These are phyloP conservation scores for Cadophora sp. DNA, from an alignment of 2,329 filamentous ascomycete species.

Conservation along the genomic window DNA sequence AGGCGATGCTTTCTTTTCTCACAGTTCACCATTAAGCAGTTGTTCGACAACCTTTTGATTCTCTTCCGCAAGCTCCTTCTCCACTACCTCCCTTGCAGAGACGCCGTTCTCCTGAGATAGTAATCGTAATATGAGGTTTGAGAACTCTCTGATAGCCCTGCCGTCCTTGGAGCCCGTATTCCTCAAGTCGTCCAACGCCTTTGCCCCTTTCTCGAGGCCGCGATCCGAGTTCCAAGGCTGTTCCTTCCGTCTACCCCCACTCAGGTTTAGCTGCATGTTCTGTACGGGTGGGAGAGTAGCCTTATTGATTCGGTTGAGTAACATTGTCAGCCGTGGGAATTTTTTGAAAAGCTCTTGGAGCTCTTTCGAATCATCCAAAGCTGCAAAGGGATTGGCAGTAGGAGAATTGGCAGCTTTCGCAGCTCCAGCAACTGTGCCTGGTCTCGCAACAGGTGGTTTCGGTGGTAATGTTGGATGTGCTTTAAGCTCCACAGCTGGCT, in stretches of 20 bases:
- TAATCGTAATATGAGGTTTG: constrained; percentile 60
- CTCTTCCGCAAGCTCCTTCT: constrained; percentile 52
- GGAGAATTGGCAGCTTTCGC: constrained; percentile 11
- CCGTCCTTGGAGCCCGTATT: constrained; percentile 59
- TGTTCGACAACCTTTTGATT: constrained; percentile 57
- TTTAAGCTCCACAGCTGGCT: constrained; percentile 24
- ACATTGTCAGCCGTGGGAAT: constrained; percentile 57
- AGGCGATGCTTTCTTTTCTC: neutral
- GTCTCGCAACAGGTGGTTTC: constrained; percentile 18
- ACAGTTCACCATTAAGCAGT: constrained; percentile 53
- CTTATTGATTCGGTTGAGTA: constrained; percentile 56
- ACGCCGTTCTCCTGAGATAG: constrained; percentile 45
- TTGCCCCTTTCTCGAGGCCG: constrained; percentile 62
- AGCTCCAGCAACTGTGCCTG: constrained; percentile 38
- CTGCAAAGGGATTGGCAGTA: constrained; percentile 47
- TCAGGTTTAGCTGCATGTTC: constrained; percentile 3
- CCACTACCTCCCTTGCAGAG: constrained; percentile 49
- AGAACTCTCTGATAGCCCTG: constrained; percentile 66
- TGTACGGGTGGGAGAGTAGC: constrained; percentile 54
- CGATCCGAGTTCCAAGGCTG: constrained; percentile 62
- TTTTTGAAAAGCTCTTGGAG: constrained; percentile 57
- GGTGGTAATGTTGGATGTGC: constrained; percentile 23
- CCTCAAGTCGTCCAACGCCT: constrained; percentile 58
- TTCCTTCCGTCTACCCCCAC: constrained; percentile 23
- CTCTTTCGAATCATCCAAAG: constrained; percentile 57